Base-by-base conservation (phyloP, 257 asterid species). In the Anisodus tanguticus region DNA sequence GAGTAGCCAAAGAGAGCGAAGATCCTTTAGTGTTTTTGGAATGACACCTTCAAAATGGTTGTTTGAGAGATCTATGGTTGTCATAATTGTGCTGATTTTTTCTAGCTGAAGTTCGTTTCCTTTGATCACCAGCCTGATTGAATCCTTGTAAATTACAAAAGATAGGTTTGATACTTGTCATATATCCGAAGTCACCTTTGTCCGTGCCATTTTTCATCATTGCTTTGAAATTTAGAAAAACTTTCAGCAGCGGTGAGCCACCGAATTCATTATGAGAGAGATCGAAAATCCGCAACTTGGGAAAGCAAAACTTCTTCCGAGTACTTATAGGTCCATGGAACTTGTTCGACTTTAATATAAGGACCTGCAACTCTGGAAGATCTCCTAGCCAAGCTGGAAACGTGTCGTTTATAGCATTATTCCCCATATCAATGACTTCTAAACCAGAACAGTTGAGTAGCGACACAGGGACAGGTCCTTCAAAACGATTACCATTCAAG, bases 311-410 rank as follows among this genome's bases (percentile, higher is more conserved):
- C n/a, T 15, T 22, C 15, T 9, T 15, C 35, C 55, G 19, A 82
- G 11, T 67, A 26, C 9, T 9, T 68, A 83, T 54, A 19, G 62
- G 15, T n/a, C 85, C 82, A n/a, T 12, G 68, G 63, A 84, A 79
- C 70, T 22, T 13, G 22, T 84, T 84, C 1, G 79, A 77, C 10
- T 74, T 84, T 9, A 84, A n/a, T 12, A 84, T 15, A 9, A 84
- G 49, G 59, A 84, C 86, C 35, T 35, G 59, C 49, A 84, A 45
- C 3, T 7, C 4, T 51, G 5, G 9, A 51, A 77, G 60, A 41
- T 55, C 9, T 70, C 79, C 79, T 17, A 70, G 13, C 79, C 55
- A 70, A 41, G 55, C 78, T 49, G 82, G 17, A 49, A 83, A 59
- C 9, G 77, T 59, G 19, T 83, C 66, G 45, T 8, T 45, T 5